Evolutionary conservation across 768 basidiomycete species (phyloP).

Genomic region (Paxillus rubicundulus): DNA sequence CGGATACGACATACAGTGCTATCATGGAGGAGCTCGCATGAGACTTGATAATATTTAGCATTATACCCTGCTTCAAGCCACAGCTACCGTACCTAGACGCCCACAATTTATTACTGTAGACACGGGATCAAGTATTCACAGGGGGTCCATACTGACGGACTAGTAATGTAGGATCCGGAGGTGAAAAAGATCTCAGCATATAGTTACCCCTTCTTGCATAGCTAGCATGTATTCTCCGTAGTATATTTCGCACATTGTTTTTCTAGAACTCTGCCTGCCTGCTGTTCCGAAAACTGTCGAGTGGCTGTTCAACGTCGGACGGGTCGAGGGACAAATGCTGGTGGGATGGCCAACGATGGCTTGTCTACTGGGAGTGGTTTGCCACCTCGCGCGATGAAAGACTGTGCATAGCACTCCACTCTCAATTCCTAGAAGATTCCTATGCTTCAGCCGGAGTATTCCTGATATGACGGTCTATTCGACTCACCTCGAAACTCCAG

Average conservation of each 20-base stretch:
- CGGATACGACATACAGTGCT: conserved; percentile 47
- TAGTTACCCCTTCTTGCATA: conserved; percentile 8
- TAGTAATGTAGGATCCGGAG: conserved; percentile 3
- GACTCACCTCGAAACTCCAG: conserved; percentile 32
- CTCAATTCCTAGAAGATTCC: conserved; percentile 23
- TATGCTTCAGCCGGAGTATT: not conserved
- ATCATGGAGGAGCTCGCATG: conserved; percentile 63
- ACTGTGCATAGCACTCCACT: conserved; percentile 31
- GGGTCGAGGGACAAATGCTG: conserved; percentile 24
- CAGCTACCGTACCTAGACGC: not conserved
- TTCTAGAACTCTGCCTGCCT: not conserved
- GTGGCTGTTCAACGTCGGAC: not conserved
- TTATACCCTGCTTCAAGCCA: not conserved
- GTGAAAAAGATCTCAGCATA: conserved; percentile 7
- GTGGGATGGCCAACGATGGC: conserved; percentile 26
- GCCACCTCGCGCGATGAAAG: conserved; percentile 22
- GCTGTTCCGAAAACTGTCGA: too few relatives aligned
- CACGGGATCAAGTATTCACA: not conserved
- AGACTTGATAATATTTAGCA: conserved; percentile 1
- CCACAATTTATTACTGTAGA: not conserved
- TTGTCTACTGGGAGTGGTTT: conserved; percentile 16
- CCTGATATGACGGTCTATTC: not conserved
- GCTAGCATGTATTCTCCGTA: not conserved
- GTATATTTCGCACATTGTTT: not conserved
- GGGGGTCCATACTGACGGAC: not conserved